Evolutionary conservation across 176 grass and related monocot genomes (phyloP), one percentile per base, ranked within the genome.

Genomic region (Phyllostachys edulis): DNA sequence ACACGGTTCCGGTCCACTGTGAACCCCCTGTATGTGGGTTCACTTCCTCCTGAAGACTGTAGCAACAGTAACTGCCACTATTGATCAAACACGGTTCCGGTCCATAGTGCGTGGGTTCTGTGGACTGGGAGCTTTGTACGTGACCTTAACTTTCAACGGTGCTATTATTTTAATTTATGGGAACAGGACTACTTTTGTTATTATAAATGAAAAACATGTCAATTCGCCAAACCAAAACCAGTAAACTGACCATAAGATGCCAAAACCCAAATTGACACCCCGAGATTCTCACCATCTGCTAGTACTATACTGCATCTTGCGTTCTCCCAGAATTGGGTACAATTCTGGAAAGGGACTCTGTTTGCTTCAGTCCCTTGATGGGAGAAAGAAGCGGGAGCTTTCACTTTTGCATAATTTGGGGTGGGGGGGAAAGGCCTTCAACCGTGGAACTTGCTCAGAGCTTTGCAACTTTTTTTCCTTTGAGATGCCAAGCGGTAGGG

Each of bases 181-280:
- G 29, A 29, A n/a, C n/a, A n/a, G n/a, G 1, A 29, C 29, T 29
- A 29, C 1, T 29, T 29, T 29, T 29, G 29, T 29, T 29, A 29
- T 29, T 29, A 29, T 29, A 29, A 29, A 29, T 29, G 0, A 29
- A 29, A 29, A 29, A 29, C 1, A 1, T n/a, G n/a, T n/a, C n/a
- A n/a, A n/a, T n/a, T n/a, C n/a, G n/a, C n/a, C n/a, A n/a, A n/a
- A n/a, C n/a, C n/a, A n/a, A n/a, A n/a, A n/a, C n/a, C n/a, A n/a
- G n/a, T n/a, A n/a, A n/a, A n/a, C n/a, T n/a, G n/a, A n/a, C n/a
- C 88, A 85, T 61, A 81, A 91, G 86, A 91, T 85, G 83, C 88
- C 64, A 34, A 54, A 18, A 85, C 56, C 74, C 57, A 80, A 83
- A 73, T 87, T 73, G 81, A 82, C 60, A 77, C 63, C 51, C 41